Evolutionary conservation across 306 rosid species (phyloP).

Genomic region (Prunus dulcis): DNA sequence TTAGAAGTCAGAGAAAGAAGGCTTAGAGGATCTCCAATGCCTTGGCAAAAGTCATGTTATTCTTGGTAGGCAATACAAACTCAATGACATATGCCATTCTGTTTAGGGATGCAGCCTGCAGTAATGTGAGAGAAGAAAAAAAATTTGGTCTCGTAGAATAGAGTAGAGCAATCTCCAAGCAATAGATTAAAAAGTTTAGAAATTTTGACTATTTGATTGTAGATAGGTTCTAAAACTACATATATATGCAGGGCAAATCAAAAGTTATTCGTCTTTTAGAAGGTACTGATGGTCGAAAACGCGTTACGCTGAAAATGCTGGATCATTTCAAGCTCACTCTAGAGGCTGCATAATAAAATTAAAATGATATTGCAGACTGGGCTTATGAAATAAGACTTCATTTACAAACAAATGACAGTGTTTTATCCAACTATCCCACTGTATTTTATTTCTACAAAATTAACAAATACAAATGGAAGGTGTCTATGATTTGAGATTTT

Average conservation of each 20-base stretch:
- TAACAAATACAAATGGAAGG: neutral
- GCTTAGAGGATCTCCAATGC: neutral
- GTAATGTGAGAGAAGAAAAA: too few relatives aligned
- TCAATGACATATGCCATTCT: too few relatives aligned
- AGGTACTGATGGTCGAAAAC: neutral
- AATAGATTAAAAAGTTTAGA: neutral
- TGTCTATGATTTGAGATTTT: neutral
- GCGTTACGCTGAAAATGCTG: neutral
- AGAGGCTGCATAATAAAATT: neutral
- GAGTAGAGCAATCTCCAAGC: neutral
- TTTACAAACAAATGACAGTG: neutral
- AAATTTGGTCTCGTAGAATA: neutral
- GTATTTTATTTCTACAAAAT: neutral
- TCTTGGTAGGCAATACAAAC: neutral
- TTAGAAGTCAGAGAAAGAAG: neutral
- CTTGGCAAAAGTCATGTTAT: neutral
- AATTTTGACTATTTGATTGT: neutral
- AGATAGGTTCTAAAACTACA: neutral
- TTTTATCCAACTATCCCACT: neutral
- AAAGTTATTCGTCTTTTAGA: neutral
- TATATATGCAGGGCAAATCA: neutral
- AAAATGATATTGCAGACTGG: neutral
- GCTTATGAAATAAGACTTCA: neutral
- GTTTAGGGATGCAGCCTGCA: too few relatives aligned
- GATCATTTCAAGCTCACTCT: slow-evolving; percentile 1